These are phyloP conservation scores for Suillus occidentalis DNA, from an alignment of 768 basidiomycete genomes.

Conservation along the genomic window DNA sequence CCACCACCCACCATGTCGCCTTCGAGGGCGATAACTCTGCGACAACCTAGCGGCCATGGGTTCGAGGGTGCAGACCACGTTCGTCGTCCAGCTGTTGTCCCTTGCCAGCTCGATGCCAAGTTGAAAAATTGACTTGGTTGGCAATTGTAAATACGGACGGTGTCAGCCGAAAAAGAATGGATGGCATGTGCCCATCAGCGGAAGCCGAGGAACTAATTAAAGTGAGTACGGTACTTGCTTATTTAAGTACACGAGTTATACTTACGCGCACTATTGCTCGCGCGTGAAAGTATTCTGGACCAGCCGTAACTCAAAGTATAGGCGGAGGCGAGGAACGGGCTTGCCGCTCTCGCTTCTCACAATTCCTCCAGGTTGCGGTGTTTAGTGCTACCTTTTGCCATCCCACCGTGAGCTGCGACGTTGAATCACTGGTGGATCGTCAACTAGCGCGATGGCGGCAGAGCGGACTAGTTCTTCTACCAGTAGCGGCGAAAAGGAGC, in stretches of 20 bases:
- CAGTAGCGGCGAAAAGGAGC: neutral
- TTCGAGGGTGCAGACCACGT: neutral
- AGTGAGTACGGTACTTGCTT: neutral
- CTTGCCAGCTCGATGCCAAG: neutral
- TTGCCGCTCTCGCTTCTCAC: neutral
- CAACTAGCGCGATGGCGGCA: neutral
- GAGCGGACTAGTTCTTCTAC: neutral
- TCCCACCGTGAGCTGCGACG: neutral
- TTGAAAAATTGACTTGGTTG: neutral
- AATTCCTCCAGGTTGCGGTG: neutral
- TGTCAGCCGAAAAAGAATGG: neutral
- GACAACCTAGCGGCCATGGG: neutral
- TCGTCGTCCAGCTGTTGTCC: too few relatives aligned
- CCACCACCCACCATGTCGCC: neutral
- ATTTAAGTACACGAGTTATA: neutral
- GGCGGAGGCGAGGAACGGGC: neutral
- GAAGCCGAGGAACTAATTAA: neutral
- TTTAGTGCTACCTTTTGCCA: neutral
- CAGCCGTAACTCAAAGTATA: neutral
- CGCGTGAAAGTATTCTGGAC: neutral
- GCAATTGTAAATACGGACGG: neutral
- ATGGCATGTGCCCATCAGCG: neutral
- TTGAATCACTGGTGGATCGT: neutral
- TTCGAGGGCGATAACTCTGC: neutral
- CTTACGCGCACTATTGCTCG: neutral